These are phyloP conservation scores for Intubia oerlemansii DNA, from an alignment of 2,329 filamentous ascomycete genomes.

Conservation along the genomic window DNA sequence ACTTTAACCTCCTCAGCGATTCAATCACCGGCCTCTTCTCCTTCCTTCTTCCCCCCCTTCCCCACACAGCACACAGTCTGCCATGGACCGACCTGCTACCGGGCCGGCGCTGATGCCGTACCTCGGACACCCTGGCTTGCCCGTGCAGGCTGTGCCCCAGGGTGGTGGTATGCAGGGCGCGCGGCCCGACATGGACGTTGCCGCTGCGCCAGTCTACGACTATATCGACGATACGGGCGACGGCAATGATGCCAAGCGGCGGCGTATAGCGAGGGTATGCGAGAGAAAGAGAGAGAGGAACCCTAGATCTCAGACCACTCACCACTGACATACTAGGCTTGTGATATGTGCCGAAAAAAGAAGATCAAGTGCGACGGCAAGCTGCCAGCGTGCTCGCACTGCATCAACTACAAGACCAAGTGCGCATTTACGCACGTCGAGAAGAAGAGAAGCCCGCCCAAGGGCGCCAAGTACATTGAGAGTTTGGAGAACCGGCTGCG, in stretches of 20 bases:
- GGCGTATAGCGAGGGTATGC: conserved; percentile 51
- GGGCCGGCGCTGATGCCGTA: no score
- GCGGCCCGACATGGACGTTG: conserved; percentile 31
- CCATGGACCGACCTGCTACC: no score
- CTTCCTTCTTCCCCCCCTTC: no score
- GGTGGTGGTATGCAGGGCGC: no score
- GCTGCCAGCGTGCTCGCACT: conserved; percentile 85
- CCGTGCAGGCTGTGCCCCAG: no score
- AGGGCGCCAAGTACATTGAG: conserved; percentile 95
- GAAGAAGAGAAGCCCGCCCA: conserved; percentile 80
- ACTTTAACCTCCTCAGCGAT: no score
- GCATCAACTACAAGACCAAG: conserved; percentile 93
- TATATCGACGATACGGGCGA: conserved; percentile 37
- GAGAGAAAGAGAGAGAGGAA: neutral
- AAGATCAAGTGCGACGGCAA: conserved; percentile 98
- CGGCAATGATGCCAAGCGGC: conserved; percentile 64
- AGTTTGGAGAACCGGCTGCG: conserved; percentile 82
- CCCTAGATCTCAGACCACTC: no score
- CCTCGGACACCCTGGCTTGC: no score
- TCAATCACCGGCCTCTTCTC: no score
- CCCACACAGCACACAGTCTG: no score
- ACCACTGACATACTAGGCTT: conserved; percentile 38
- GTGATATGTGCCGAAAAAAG: conserved; percentile 91
- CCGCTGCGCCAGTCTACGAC: conserved; percentile 33
- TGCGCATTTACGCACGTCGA: conserved; percentile 96